Evolutionary conservation across 768 basidiomycete species (phyloP), one percentile per base, ranked within the genome.

Genomic region (Russula virescens): DNA sequence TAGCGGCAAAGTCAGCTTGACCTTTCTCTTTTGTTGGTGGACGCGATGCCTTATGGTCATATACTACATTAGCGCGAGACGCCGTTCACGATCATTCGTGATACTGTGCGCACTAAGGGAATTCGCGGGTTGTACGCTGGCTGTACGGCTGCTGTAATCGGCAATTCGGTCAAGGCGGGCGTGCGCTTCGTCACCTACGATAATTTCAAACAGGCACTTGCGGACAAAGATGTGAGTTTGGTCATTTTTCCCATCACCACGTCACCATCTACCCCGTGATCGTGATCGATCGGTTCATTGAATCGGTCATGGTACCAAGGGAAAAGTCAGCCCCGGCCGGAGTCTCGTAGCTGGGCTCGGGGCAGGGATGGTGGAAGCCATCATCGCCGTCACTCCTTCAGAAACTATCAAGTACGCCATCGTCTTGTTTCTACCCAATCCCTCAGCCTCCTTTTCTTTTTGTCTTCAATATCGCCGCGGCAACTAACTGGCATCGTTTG

Each of bases 161-260:
- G 96, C 13, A 98, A 98, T 73, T 82, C 95, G 0, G 72, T 84
- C 68, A 99, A 99, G 78, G 97, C 97, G 1, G 97, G 95, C 4
- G 95, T 99, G 42, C 81, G 97, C 47, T 99, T 99, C 73, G 83
- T 97, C 60, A 89, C 86, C 68, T 99, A 99, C 75, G 95, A n/a
- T n/a, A n/a, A n/a, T n/a, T n/a, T n/a, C n/a, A n/a, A n/a, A n/a
- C n/a, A n/a, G n/a, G n/a, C n/a, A 98, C 73, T 99, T 49, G 90
- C 89, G 47, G 94, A 98, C 73, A 70, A 84, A 7, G 80, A 98
- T 79, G 95, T 94, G 69, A 62, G 61, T 23, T n/a, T 14, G 1
- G 19, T 28, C 8, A 21, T 38, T 28, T 40, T 23, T 5, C 8
- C 18, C n/a, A 10, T 28, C n/a, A 2, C 11, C 1, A 35, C 10